A percentile compares a stretch with the other conserved stretches of the same genome.
Conservation (phyloP, 768 basidiomycete genomes). For the Suillus placidus region DNA sequence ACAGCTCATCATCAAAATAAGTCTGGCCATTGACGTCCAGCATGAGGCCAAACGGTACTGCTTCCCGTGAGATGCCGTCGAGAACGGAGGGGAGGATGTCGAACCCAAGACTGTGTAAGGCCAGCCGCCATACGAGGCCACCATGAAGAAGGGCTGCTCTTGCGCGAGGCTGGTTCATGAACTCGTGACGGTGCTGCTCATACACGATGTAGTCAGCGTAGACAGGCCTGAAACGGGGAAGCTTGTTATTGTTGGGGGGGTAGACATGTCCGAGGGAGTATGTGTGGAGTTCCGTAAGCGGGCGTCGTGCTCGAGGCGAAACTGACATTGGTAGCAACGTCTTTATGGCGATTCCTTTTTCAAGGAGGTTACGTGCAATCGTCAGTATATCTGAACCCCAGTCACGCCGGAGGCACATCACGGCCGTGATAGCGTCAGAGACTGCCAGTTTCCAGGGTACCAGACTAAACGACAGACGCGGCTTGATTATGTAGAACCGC, state of each 20-base stretch:
- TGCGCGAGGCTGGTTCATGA: slow-evolving; percentile 4
- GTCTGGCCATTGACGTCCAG: background rate
- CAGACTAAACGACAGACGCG: background rate
- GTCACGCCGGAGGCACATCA: slow-evolving; percentile 7
- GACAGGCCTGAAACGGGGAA: background rate
- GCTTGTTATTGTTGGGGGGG: background rate
- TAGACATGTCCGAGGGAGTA: background rate
- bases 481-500: background rate
- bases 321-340: background rate
- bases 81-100: background rate
- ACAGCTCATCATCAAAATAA: slow-evolving; percentile 3
- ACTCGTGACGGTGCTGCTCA: background rate
- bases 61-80: background rate
- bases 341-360: background rate
- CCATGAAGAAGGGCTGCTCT: slow-evolving; percentile 6
- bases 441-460: background rate
- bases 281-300: background rate
- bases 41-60: background rate
- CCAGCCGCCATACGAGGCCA: slow-evolving; percentile 6
- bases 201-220: background rate
- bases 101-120: background rate
- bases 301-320: background rate
- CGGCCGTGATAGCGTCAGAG: background rate
- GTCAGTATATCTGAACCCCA: background rate
- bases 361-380: background rate